Base-by-base conservation (phyloP, 208 protist genomes). In the Leishmania tarentolae region DNA sequence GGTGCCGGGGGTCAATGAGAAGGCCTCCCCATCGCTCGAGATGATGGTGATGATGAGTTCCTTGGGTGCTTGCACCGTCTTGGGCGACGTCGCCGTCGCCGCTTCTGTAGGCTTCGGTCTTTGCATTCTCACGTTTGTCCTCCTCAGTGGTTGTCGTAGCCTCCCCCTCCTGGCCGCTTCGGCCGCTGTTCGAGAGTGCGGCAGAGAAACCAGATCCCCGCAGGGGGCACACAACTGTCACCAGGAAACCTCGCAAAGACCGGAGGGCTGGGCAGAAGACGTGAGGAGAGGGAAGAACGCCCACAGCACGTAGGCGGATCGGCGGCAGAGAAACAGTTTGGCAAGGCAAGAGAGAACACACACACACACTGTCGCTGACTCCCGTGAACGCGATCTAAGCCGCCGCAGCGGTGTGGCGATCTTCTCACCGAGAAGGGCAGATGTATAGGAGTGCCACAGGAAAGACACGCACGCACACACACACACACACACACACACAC, bases 41-140 rank as follows among this genome's bases (percentile, higher is more conserved):
- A 93, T 80, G 76, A 96, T 91, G 74, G 87, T 88, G 68, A 95
- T 93, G 75, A 68, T 52, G 24, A 88, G 87, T 42, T 76, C 73
- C 9, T 17, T 15, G 57, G 74, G 66, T 17, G 46, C 66, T 46
- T 78, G 57, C 9, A 44, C 28, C 61, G 83, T 37, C 0, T 44
- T 52, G 52, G 53, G 11, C 65, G 53, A 17, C 37, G 52, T 28
- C 52, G 28, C n/a, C 37, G 53, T 37, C 37, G 56, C 73, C 7
- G 35, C 13, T 8, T 52, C 17, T 24, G 8, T 31, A 46, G 37
- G 37, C 21, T 56, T 31, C 15, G 71, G 9, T 31, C 11, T 75
- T 31, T 75, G 71, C 71, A 75, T 59, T 21, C 47, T 72, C 40
- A n/a, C 15, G 9, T 52, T 42, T 44, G 24, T 9, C 11, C 13